These are phyloP conservation scores for Pythium aristosporum DNA, from an alignment of 352 stramenopile genomes.

Conservation along the genomic window DNA sequence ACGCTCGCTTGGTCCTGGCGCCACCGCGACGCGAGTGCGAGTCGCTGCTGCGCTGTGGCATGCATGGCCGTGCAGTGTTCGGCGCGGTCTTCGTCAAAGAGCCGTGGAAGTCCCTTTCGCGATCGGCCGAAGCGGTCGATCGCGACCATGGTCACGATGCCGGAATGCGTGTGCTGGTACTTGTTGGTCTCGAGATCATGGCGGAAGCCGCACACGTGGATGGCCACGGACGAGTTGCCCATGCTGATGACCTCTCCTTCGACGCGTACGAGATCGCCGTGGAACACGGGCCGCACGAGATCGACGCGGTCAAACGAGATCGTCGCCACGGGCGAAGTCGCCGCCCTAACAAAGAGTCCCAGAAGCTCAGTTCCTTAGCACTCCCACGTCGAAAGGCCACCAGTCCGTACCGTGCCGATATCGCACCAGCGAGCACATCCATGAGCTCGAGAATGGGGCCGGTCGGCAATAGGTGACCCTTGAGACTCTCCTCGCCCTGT, in stretches of 20 bases:
- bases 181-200: constrained; percentile 65
- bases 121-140: constrained; percentile 32
- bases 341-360: constrained; percentile 29
- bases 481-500: constrained; percentile 37
- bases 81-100: constrained; percentile 21
- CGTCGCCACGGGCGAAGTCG: constrained; percentile 57
- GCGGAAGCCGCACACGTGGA: constrained; percentile 66
- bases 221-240: constrained; percentile 51
- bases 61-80: constrained; percentile 20
- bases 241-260: constrained; percentile 66
- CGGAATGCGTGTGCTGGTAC: constrained; percentile 56
- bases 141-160: constrained; percentile 38
- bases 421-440: constrained; percentile 59
- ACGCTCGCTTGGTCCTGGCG: constrained; percentile 34
- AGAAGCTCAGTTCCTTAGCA: constrained; percentile 14
- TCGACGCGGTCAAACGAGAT: constrained; percentile 71
- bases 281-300: constrained; percentile 43
- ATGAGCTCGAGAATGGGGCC: constrained; percentile 38
- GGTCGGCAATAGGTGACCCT: constrained; percentile 30
- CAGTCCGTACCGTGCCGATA: constrained; percentile 51
- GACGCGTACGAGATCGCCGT: constrained; percentile 61
- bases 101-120: constrained; percentile 28
- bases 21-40: constrained; percentile 30
- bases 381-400: constrained; percentile 10
- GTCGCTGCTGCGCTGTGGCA: constrained; percentile 27